Conservation (phyloP, 2,329 filamentous ascomycete genomes). For the Dactylellina parvicollis region DNA sequence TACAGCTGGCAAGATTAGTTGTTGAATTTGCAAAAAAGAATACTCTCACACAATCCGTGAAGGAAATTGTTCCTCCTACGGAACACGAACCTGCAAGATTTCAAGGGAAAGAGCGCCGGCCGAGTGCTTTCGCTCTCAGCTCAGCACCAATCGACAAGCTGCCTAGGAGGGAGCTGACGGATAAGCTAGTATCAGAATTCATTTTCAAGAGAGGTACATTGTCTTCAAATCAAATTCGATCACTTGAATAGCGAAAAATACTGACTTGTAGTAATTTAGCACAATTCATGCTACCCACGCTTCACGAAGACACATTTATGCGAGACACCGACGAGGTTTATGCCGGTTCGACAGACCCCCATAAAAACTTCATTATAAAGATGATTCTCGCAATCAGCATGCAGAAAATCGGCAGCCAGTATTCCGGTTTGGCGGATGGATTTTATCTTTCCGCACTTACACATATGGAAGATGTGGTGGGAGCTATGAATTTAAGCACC, state of each 20-base stretch:
- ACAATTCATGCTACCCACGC: constrained; percentile 84
- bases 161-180: constrained; percentile 77
- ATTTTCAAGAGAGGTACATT: constrained; percentile 82
- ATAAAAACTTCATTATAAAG: constrained; percentile 85
- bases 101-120: constrained; percentile 39
- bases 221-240: no score
- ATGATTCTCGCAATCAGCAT: constrained; percentile 95
- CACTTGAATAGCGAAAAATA: no score
- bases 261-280: constrained; percentile 65
- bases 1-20: constrained; percentile 90
- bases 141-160: constrained; percentile 79
- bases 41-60: constrained; percentile 88
- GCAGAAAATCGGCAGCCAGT: constrained; percentile 82
- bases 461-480: constrained; percentile 81
- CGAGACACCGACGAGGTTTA: constrained; percentile 84
- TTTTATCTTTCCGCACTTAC: constrained; percentile 92
- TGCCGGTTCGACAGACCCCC: constrained; percentile 76
- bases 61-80: constrained; percentile 66
- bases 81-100: constrained; percentile 46
- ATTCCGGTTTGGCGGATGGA: constrained; percentile 91
- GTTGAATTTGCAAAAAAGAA: constrained; percentile 97
- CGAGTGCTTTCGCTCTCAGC: constrained; percentile 74
- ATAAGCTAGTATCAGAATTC: constrained; percentile 79
- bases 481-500: constrained; percentile 88
- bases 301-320: constrained; percentile 84